Base-by-base conservation (phyloP, 352 stramenopile genomes). In the Globisporangium yorkense region DNA sequence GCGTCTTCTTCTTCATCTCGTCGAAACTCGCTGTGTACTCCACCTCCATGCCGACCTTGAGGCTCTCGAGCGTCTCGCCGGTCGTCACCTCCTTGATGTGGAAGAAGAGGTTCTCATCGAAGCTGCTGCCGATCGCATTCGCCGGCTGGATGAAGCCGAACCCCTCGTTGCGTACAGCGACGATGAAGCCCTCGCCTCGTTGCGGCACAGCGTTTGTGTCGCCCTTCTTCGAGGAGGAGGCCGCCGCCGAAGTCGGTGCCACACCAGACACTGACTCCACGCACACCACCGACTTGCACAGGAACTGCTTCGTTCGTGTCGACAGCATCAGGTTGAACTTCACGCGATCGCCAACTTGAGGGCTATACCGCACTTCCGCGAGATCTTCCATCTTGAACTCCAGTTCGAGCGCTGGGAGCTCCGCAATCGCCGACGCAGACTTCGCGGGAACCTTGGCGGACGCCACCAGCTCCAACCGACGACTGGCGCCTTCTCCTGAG, bases 91-190 rank as follows among this genome's bases (percentile, higher is more conserved):
- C 83, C 39, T 87, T 90, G 31, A 93, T 68, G 62, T 89, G 83
- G 66, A 93, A 93, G 61, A 87, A 93, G 39, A 93, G 35, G 54
- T 87, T 88, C 57, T 88, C 77, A 27, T 73, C 72, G 2, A 74
- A 56, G 3, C 71, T 74, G 12, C 15, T 18, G 20, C 13, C 29
- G 2, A 57, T 61, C 12, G 67, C 72, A 37, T 75, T 63, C 13
- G 69, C 74, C 45, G 77, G 80, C 35, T 86, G 65, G 51, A 93
- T 90, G 49, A 93, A 93, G 7, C 83, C 83, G 57, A 89, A 93
- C 5, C 79, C 79, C 61, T 93, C 80, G 5, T 57, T 57, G 51
- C 89, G 89, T 56, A 91, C 55, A 15, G 69, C 60, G 5, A 78
- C 68, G 48, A 93, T 83, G 39, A 85, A 85, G 16, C 83, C 83